These are phyloP conservation scores for Saccharomycopsis guyanensis DNA, from an alignment of 805 yeast species.

Conservation along the genomic window DNA sequence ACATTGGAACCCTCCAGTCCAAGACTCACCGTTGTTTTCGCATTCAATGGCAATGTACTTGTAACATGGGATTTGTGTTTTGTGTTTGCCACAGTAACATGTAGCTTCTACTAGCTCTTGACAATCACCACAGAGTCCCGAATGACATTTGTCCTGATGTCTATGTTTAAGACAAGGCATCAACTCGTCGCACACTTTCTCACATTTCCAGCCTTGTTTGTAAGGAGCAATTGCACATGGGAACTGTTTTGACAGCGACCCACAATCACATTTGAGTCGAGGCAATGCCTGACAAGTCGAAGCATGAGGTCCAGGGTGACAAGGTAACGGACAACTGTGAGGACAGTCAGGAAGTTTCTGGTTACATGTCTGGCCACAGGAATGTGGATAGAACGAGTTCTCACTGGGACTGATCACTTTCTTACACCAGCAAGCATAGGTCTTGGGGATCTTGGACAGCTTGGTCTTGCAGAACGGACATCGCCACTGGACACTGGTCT, in stretches of 20 bases:
- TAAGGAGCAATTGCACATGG: slow-evolving; percentile 73
- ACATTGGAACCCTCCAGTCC: slow-evolving; percentile 33
- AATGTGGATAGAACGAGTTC: slow-evolving; percentile 61
- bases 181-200: slow-evolving; percentile 46
- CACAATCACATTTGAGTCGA: slow-evolving; percentile 63
- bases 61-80: slow-evolving; percentile 37
- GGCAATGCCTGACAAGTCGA: slow-evolving; percentile 70
- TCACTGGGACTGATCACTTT: slow-evolving; percentile 58
- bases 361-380: slow-evolving; percentile 83
- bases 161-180: slow-evolving; percentile 68
- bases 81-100: slow-evolving; percentile 73
- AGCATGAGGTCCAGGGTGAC: slow-evolving; percentile 90
- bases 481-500: slow-evolving; percentile 59
- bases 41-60: slow-evolving; percentile 34
- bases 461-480: slow-evolving; percentile 74
- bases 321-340: slow-evolving; percentile 65
- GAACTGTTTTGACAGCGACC: slow-evolving; percentile 52
- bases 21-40: slow-evolving; percentile 18
- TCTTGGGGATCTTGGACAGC: slow-evolving; percentile 39
- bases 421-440: slow-evolving; percentile 84
- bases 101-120: slow-evolving; percentile 35
- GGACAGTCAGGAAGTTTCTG: slow-evolving; percentile 48
- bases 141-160: slow-evolving; percentile 61
- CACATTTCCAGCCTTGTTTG: slow-evolving; percentile 61
- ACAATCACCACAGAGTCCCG: slow-evolving; percentile 80